Evolutionary conservation across 2,329 filamentous ascomycete genomes (phyloP), one percentile per base, ranked within the genome.

Genomic region (Colletotrichum ledebouriae): DNA sequence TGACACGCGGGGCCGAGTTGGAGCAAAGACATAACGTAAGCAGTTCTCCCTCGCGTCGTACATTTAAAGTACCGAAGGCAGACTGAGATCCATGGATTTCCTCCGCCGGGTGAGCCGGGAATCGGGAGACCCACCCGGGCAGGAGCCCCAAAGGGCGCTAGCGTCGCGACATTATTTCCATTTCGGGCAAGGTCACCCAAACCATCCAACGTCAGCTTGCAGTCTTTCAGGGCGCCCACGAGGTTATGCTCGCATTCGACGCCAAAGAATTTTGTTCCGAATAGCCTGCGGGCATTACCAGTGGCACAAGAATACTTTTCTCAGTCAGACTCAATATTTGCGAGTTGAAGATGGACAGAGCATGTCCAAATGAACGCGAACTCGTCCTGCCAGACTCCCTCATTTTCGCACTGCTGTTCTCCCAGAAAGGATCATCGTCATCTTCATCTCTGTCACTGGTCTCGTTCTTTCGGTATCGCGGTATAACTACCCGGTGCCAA

Each of bases 111-210:
- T 13, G 13, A 22, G 22, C 12, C 12, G 34, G 52, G 17, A 29
- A 12, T 12, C 37, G 50, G 37, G 55, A 37, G 50, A 3, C n/a
- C 49, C 41, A 61, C 41, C 33, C 39, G 22, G 25, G 6, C 9
- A 33, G 29, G 17, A 22, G 61, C 17, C 22, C 53, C 63, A 55
- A 20, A 11, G 7, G 11, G 17, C 13, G 34, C 37, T 58, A 52
- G 52, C 59, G 29, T 42, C 59, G 44, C 44, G 59, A 63, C 44
- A 63, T 39, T 52, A 52, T 53, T 42, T 52, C 64, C 52, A 29
- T 50, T 50, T 60, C 9, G 13, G 49, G 49, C 17, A 58, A 52
- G 42, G 15, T 20, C 13, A 33, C 6, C 3, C 34, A 39, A 25
- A 34, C 13, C 39, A 6, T 10, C 34, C n/a, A 20, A 60, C 37